A percentile compares a stretch with the other conserved stretches of the same genome.
Conservation (phyloP, 371 early-diverging fungal species). For the Basidiobolus meristosporus region DNA sequence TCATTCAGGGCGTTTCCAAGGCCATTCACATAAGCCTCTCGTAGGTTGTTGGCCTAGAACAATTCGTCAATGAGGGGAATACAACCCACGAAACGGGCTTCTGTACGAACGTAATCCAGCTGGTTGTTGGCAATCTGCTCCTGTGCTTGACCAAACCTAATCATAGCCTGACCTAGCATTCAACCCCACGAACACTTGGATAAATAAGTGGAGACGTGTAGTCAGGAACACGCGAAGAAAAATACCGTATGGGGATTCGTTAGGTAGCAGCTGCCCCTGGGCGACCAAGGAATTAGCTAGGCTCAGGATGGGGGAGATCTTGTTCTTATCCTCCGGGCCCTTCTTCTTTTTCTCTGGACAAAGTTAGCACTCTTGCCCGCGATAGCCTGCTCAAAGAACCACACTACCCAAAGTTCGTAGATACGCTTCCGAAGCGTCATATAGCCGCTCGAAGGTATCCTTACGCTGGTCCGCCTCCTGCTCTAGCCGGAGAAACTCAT, state of each 20-base stretch:
- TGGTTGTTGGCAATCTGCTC: conserved; percentile 35
- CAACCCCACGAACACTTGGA: conserved; percentile 11
- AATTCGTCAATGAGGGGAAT: conserved; percentile 12
- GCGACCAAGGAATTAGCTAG: neutral
- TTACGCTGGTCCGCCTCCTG: conserved; percentile 5
- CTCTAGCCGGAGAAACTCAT: conserved; percentile 6
- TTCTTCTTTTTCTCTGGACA: neutral
- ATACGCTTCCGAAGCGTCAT: conserved; percentile 2
- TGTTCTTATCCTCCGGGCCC: neutral
- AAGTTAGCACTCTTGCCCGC: neutral
- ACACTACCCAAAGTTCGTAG: conserved; percentile 5
- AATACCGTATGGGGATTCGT: too few relatives aligned
- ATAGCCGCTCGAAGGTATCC: conserved; percentile 3
- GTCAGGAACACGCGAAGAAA: too few relatives aligned
- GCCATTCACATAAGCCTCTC: conserved; percentile 3
- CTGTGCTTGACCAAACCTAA: conserved; percentile 39
- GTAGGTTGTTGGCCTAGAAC: conserved; percentile 11
- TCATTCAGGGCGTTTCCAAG: conserved; percentile 6
- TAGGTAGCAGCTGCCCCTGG: too few relatives aligned
- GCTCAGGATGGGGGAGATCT: neutral
- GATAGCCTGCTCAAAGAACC: neutral
- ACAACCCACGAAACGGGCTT: conserved; percentile 5
- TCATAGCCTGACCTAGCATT: conserved; percentile 1
- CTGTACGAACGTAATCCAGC: conserved; percentile 12
- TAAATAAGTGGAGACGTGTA: conserved; percentile 9